Evolutionary conservation across 345 rosid species (phyloP), one percentile per base, ranked within the genome.

Genomic region (Erodium maritimum): DNA sequence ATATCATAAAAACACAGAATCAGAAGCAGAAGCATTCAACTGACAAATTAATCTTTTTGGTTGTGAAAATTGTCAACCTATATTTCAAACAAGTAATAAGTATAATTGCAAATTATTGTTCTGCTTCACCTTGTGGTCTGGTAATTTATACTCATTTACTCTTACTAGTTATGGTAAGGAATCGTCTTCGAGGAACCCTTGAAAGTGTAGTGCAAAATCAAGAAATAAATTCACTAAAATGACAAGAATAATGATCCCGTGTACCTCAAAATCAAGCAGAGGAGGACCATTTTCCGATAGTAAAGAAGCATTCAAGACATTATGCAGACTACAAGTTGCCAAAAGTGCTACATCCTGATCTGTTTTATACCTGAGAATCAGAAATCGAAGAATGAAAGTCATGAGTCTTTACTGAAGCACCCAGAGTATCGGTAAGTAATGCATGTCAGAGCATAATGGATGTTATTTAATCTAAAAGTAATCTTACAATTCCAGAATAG

Each of bases 251-350:
- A 23, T 21, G n/a, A 13, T 11, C 48, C 37, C 11, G 52, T 21
- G 48, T 73, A 88, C 98, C 98, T 91, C 98, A 75, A 91, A 88
- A 61, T 91, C 98, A 73, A 91, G 88, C 81, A 91, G 65, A 18
- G 98, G 98, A 61, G 98, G 96, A 68, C 98, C 98, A 55, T 87
- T 77, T 64, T 91, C 98, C 59, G 95, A 84, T 67, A 81, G 77
- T 57, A 91, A 75, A 7, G 95, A 82, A 54, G 87, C 87, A 73
- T 69, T 73, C 70, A 91, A 73, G 62, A 91, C 74, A 71, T 81
- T 86, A 75, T 86, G 61, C 61, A 91, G 96, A 72, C 96, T 84
- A 67, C 82, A 69, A 21, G 96, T 91, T 21, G 96, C 95, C 69
- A 91, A 70, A 67, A 86, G 85, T 56, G 88, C 73, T 80, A 72